phyloP scores from a whole-genome alignment of 2,329 filamentous ascomycete genomes.

The Aspergillus oerlinghausenensis region DNA sequence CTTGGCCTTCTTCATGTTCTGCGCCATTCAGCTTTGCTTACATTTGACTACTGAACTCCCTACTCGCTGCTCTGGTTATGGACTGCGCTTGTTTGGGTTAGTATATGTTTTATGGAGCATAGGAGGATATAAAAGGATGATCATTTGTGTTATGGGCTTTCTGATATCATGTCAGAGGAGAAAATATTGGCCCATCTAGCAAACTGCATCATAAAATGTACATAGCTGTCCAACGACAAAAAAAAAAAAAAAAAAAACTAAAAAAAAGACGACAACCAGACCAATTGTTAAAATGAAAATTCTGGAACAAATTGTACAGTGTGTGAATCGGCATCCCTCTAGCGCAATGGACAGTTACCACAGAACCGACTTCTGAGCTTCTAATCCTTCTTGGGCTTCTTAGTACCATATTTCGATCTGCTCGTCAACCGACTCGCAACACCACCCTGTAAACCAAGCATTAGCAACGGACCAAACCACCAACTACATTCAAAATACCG shows the following conservation, averaged over 20 bases:
- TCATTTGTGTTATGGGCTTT: neutral
- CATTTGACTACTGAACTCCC: neutral
- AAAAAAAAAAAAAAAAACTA: neutral
- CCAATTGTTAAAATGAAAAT: neutral
- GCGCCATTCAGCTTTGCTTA: neutral
- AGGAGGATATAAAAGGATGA: neutral
- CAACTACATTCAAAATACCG: neutral
- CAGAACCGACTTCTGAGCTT: neutral
- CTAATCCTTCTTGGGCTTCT: slow-evolving; percentile 86
- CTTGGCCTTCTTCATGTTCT: neutral
- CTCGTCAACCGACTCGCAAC: slow-evolving; percentile 78
- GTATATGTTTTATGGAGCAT: neutral
- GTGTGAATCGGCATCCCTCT: neutral
- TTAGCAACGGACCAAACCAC: slow-evolving; percentile 20
- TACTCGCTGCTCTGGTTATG: neutral
- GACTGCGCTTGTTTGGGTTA: neutral
- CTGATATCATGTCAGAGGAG: neutral
- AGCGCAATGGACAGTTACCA: neutral
- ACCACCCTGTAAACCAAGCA: slow-evolving; percentile 62
- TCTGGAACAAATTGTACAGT: slow-evolving; percentile 3
- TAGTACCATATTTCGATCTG: slow-evolving; percentile 95
- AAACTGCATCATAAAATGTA: neutral
- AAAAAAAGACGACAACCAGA: neutral
- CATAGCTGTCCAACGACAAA: neutral
- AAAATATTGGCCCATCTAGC: neutral